Conservation (phyloP, 345 rosid genomes). For the Rubroshorea leprosula region DNA sequence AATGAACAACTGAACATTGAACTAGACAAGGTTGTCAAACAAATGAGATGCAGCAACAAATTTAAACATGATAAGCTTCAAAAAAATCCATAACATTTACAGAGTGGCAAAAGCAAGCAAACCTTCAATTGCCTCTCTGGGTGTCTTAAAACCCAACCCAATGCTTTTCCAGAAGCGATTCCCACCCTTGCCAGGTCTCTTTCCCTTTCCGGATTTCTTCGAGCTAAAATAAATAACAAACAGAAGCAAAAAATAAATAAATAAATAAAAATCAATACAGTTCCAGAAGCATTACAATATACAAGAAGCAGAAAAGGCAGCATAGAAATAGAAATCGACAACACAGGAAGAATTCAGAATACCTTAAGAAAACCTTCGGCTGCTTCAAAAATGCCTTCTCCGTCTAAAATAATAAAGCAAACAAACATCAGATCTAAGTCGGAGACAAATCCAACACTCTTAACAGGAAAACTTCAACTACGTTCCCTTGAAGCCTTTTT, state of each 20-base stretch:
- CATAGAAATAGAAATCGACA: not conserved
- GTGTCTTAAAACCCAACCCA: conserved; percentile 66
- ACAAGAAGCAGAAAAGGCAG: too few species aligned
- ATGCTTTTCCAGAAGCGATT: conserved; percentile 59
- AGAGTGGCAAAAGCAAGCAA: not conserved
- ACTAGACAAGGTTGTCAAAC: not conserved
- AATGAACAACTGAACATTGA: too few species aligned
- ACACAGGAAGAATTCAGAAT: not conserved
- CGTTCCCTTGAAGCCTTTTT: too few species aligned
- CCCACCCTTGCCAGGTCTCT: conserved; percentile 70
- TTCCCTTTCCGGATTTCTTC: conserved; percentile 57
- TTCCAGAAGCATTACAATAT: too few species aligned
- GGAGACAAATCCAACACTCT: too few species aligned
- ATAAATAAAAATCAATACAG: too few species aligned
- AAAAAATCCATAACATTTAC: not conserved
- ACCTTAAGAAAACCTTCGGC: conserved; percentile 18
- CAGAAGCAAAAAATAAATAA: not conserved
- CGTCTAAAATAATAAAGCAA: conserved; percentile 3
- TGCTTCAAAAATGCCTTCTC: conserved; percentile 19
- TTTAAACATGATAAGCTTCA: not conserved
- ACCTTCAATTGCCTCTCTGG: conserved; percentile 66
- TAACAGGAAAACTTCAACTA: not conserved
- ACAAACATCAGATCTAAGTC: not conserved
- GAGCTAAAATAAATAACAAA: conserved; percentile 28
- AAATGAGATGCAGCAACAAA: not conserved